Evolutionary conservation across 179 eudicot species (phyloP).

Genomic region (Beta macrorhiza): DNA sequence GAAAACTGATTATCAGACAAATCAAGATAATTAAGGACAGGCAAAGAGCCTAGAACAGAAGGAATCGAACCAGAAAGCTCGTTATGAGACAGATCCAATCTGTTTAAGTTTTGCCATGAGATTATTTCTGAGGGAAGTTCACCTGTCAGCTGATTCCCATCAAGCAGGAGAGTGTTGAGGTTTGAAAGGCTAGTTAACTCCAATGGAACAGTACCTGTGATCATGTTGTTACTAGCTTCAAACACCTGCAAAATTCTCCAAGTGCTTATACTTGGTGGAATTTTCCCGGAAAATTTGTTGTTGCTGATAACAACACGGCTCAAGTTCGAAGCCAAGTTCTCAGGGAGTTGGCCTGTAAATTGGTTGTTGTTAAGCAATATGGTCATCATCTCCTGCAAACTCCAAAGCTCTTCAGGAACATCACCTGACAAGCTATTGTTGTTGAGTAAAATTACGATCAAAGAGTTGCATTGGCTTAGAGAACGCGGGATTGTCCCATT

Average conservation of each 20-base stretch:
- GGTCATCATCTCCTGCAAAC: constrained; percentile 29
- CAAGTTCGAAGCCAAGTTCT: constrained; percentile 43
- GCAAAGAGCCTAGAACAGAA: constrained; percentile 45
- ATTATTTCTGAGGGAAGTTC: constrained; percentile 47
- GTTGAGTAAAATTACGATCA: constrained; percentile 44
- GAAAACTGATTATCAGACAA: constrained; percentile 60
- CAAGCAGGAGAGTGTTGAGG: constrained; percentile 43
- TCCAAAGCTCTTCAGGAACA: constrained; percentile 64
- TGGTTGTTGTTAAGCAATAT: constrained; percentile 50
- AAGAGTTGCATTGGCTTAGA: constrained; percentile 43
- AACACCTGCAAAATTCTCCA: constrained; percentile 53
- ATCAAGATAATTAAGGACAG: constrained; percentile 54
- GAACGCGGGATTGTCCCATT: constrained; percentile 63
- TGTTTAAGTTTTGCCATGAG: constrained; percentile 58
- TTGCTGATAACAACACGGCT: constrained; percentile 49
- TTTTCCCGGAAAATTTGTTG: constrained; percentile 64
- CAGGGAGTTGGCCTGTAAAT: constrained; percentile 63
- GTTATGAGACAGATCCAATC: constrained; percentile 56
- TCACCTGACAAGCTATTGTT: constrained; percentile 59
- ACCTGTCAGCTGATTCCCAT: constrained; percentile 69
- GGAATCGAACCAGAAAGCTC: constrained; percentile 66
- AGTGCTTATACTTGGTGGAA: constrained; percentile 44
- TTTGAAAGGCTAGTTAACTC: constrained; percentile 50
- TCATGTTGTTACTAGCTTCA: constrained; percentile 57
- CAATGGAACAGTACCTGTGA: constrained; percentile 60